Percentiles rank a stretch among this genome's conserved stretches.
Conservation (phyloP, 1,284 basidiomycete species). For the Ustilago esculenta region DNA sequence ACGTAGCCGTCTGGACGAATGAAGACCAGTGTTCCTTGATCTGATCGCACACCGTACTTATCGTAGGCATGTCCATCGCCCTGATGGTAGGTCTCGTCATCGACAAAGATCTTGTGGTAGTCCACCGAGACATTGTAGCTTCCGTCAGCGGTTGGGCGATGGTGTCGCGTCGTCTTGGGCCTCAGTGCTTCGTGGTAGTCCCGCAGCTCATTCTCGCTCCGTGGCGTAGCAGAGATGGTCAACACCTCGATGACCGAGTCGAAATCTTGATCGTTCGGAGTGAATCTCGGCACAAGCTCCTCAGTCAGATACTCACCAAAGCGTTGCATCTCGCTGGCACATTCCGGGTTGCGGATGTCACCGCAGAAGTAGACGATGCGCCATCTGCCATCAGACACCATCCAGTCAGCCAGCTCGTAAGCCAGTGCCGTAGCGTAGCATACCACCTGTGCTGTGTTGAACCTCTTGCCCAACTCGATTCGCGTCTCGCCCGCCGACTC, state of each 20-base stretch:
- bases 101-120: constrained; percentile 42
- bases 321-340: constrained; percentile 14
- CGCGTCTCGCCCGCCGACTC: constrained; percentile 28
- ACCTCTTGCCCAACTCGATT: constrained; percentile 32
- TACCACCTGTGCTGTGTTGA: constrained; percentile 27
- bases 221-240: constrained; percentile 27
- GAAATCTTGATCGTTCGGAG: constrained; percentile 17
- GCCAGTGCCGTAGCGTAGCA: constrained; percentile 28
- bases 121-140: constrained; percentile 26
- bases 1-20: constrained; percentile 42
- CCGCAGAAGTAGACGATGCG: constrained; percentile 34
- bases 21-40: constrained; percentile 26
- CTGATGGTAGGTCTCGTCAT: constrained; percentile 34
- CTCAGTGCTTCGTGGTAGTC: constrained; percentile 22
- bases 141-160: constrained; percentile 14
- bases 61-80: constrained; percentile 29
- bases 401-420: constrained; percentile 36
- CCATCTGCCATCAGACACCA: constrained; percentile 30
- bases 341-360: constrained; percentile 20
- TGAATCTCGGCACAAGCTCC: constrained; percentile 15
- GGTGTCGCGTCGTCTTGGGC: constrained; percentile 18
- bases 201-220: constrained; percentile 8
- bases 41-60: constrained; percentile 21
- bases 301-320: constrained; percentile 14
- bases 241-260: constrained; percentile 43